Evolutionary conservation across 2,329 filamentous ascomycete genomes (phyloP), one percentile per base, ranked within the genome.

Genomic region (Penicillium sp.): DNA sequence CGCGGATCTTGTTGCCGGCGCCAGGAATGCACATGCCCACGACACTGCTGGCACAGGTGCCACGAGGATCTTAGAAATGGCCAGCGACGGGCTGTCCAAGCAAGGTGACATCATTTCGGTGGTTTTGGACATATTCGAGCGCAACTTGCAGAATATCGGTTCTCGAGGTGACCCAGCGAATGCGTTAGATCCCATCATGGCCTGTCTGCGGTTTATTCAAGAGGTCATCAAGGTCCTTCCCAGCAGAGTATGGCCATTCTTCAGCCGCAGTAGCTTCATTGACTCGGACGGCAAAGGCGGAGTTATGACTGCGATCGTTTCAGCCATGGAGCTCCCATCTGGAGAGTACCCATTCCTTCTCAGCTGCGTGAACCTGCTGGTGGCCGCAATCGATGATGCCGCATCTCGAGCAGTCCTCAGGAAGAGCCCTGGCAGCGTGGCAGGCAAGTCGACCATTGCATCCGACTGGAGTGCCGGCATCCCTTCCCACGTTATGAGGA

Each of bases 181-280:
- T 36, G 82, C 84, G 10, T 73, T 86, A 38, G 82, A 85, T 31
- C 78, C 95, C 25, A 79, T 86, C 2, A 80, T 92, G 43, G 84
- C 88, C 22, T 95, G 90, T 67, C 74, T 92, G 20, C 86, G 90
- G 47, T 96, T 97, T 63, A 76, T 95, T 33, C 82, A 88, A 60
- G 84, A 87, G 2, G 75, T 95, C 16, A 72, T 94, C 24, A 79
- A 81, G 9, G 62, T 88, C n/a, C 83, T 87, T 46, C 92, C 94
- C 0, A 88, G 88, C 50, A 81, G 92, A 53, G 85, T 96, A 5
- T 97, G 94, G 92, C 91, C 92, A 3, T 89, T 92, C 68, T 81
- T 99, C 63, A 84, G 87, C 3, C 85, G 90, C 51, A 95, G 90
- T 68, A 84, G 86, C 56, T 76, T 99, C 16, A 78, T 99, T 41